Evolutionary conservation across 2,329 filamentous ascomycete genomes (phyloP), one percentile per base, ranked within the genome.

Genomic region (Fusarium avenaceum): DNA sequence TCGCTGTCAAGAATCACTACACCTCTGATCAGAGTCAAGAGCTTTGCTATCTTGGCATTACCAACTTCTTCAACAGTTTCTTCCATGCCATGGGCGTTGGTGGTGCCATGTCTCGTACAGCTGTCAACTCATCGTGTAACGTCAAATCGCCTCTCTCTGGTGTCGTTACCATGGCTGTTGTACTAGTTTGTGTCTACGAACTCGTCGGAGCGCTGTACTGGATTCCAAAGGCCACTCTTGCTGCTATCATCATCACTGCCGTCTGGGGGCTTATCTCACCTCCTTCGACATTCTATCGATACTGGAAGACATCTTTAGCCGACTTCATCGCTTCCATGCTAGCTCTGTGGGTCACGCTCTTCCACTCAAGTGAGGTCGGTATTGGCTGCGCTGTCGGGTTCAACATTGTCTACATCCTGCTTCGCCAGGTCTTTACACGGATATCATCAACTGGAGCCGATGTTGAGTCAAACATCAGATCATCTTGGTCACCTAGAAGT

Each of bases 211-310:
- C 86, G 0, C 81, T 91, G 0, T 90, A 88, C 77, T 91, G 87
- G 87, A 87, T 91, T n/a, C 89, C 89, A 1, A 89, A 89, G 69
- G 83, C 88, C 0, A 89, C 87, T 0, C 80, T 91, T 2, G 84
- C 89, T 1, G 89, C 88, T 4, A 89, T 91, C 63, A 90, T 91
- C 65, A 89, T 90, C 67, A 87, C 86, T 61, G 88, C 88, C 7
- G 87, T 90, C 1, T 86, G 86, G 77, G 86, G 88, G 39, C 80
- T 90, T 8, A 86, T 90, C 44, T 85, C 86, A 0, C 83, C 86
- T 0, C 84, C 87, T 0, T 83, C 80, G 4, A 81, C 85, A 11
- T 90, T 90, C 73, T 89, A 89, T 75, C 80, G 81, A 15, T 90
- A 88, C 77, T 91, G 88, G 87, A 86, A 85, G 66, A 86, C 87